Conservation (phyloP, 495 filamentous ascomycete species). For the Aspergillus olivimuriae region DNA sequence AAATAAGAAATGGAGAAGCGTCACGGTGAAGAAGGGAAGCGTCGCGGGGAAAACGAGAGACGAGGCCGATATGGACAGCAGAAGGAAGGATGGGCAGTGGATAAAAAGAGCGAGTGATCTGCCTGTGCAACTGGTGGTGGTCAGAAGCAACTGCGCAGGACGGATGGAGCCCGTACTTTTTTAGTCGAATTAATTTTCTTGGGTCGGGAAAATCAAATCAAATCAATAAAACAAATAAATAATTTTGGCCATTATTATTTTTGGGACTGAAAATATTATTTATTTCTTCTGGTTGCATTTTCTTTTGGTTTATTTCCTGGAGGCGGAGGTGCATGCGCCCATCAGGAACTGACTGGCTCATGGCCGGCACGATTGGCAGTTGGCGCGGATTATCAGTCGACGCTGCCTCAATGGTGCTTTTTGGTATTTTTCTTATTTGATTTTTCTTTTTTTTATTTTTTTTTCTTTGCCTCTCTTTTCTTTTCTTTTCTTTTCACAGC, state of each 20-base stretch:
- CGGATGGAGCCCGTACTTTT: constrained; percentile 29
- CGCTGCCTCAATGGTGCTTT: neutral
- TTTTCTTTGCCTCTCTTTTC: neutral
- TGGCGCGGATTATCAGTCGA: constrained; percentile 3
- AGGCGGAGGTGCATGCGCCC: constrained; percentile 5
- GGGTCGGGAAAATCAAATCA: constrained; percentile 1
- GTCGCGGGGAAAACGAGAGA: constrained; percentile 33
- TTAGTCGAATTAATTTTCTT: constrained; percentile 13
- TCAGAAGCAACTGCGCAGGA: constrained; percentile 28
- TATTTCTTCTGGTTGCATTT: too few species aligned
- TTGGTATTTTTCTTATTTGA: neutral
- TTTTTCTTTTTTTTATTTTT: neutral
- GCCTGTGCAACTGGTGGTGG: constrained; percentile 29
- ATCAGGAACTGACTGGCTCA: constrained; percentile 3
- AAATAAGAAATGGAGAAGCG: constrained; percentile 21
- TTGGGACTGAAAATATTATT: neutral
- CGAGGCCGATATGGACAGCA: constrained; percentile 24
- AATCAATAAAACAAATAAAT: neutral
- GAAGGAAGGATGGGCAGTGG: constrained; percentile 28
- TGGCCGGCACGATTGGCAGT: neutral
- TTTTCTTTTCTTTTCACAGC: neutral
- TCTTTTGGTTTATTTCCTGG: too few species aligned
- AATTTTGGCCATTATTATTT: neutral
- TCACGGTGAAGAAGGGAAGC: constrained; percentile 14
- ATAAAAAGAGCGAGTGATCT: constrained; percentile 41